Evolutionary conservation across 2,329 filamentous ascomycete species (phyloP), one percentile per base, ranked within the genome.

Genomic region (Cladobotryum protrusum): DNA sequence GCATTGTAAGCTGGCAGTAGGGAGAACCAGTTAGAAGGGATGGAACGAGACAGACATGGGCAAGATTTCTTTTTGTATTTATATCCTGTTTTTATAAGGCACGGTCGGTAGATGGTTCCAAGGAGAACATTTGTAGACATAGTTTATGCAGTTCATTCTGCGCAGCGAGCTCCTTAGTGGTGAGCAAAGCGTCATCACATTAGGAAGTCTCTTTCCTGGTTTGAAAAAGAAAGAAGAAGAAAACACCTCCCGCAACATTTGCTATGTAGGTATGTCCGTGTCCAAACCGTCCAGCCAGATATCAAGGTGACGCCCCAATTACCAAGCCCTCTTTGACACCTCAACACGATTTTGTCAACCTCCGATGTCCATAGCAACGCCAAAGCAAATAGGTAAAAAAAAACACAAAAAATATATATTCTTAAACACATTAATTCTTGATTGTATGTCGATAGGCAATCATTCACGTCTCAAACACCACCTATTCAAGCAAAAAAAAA

Each of bases 1-100:
- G 9, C 43, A 46, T 53, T 9, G 42, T 45, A 20, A 43, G 33
- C 19, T 41, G 29, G 40, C 15, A 24, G 45, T 40, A 9, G 35
- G 2, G 35, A 2, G 24, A 24, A 24, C 11, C 11, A 8, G 7
- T 29, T 29, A 29, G 24, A 29, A 8, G 24, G 11, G 24, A 29
- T 2, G 24, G 24, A 29, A 29, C 6, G 24, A 8, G 24, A 29
- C 24, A 29, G 6, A 29, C 6, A 9, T 8, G 24, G 24, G 24
- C 2, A 14, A 52, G 34, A 24, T 42, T 15, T 34, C 9, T 42
- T 37, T 50, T 32, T 45, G 37, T 20, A 41, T 47, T 24, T 32
- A 46, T 35, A 17, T 19, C 19, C 17, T 36, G 24, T 12, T 17
- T n/a, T 18, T 13, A 18, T 40, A 5, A 15, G n/a, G 5, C 4